phyloP scores from a whole-genome alignment of 176 grass and related monocot genomes.

The Bromus sterilis region DNA sequence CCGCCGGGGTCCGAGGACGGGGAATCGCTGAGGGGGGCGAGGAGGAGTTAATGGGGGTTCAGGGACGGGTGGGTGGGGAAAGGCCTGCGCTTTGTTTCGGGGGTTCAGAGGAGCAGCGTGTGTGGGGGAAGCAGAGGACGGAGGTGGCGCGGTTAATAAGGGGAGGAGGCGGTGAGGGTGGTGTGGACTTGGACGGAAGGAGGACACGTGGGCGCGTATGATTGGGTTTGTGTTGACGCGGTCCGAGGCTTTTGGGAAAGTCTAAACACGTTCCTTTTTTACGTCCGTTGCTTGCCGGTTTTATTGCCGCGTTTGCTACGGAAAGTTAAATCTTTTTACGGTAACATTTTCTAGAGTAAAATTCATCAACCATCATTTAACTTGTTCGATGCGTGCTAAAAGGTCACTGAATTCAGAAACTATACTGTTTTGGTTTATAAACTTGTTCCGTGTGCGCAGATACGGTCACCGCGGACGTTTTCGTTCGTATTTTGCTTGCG shows the following conservation, averaged over 20 bases:
- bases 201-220: background rate
- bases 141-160: conserved; percentile 31
- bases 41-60: background rate
- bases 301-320: background rate
- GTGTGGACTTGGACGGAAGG: background rate
- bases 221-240: background rate
- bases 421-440: no score
- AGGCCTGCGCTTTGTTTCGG: background rate
- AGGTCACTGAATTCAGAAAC: no score
- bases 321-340: background rate
- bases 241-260: background rate
- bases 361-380: no score
- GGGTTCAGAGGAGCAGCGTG: background rate
- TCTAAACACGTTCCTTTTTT: background rate
- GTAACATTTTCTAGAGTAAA: no score
- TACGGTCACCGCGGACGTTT: no score
- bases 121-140: background rate
- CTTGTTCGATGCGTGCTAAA: no score
- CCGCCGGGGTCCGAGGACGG: background rate
- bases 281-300: background rate
- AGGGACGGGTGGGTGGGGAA: background rate
- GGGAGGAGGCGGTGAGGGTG: background rate
- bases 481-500: no score
- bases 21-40: background rate
- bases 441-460: no score